Evolutionary conservation across 2,329 filamentous ascomycete genomes (phyloP).

Genomic region (Phaeosphaeria sp.): DNA sequence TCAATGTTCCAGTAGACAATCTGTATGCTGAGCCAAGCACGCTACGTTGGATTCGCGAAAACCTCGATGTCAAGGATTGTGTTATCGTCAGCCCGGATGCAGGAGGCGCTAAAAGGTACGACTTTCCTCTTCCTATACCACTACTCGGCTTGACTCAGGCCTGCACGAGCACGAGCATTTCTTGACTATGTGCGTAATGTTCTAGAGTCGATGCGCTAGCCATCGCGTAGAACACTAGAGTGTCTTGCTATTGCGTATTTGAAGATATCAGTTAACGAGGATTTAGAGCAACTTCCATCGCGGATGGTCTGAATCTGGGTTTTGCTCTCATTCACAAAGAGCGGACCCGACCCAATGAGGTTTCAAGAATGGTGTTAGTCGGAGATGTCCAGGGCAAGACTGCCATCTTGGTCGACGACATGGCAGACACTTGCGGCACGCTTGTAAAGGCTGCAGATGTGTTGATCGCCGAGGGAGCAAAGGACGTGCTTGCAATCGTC

Average conservation of each 20-base stretch:
- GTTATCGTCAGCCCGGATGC: slow-evolving; percentile 96
- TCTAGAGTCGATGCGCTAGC: neutral
- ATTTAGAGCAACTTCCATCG: slow-evolving; percentile 81
- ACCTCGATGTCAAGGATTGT: slow-evolving; percentile 79
- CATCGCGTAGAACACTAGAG: neutral
- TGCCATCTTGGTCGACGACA: slow-evolving; percentile 96
- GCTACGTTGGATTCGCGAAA: slow-evolving; percentile 87
- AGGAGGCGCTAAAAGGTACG: slow-evolving; percentile 84
- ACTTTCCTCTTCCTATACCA: neutral
- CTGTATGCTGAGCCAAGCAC: slow-evolving; percentile 94
- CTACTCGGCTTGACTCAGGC: neutral
- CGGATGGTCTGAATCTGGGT: slow-evolving; percentile 85
- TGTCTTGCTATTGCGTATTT: neutral
- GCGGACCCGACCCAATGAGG: slow-evolving; percentile 86
- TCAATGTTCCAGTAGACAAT: slow-evolving; percentile 82
- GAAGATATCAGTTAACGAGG: slow-evolving; percentile 16
- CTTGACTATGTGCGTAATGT: neutral
- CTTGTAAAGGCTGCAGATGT: slow-evolving; percentile 87
- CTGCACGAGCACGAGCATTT: neutral
- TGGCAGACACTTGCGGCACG: slow-evolving; percentile 95
- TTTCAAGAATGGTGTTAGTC: slow-evolving; percentile 93
- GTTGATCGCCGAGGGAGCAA: slow-evolving; percentile 78
- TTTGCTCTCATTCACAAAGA: slow-evolving; percentile 98
- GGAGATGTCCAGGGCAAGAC: slow-evolving; percentile 90
- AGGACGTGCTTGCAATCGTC: slow-evolving; percentile 90